Percentiles rank a stretch among this genome's conserved stretches.
Conservation (phyloP, 345 rosid species). For the Noccaea caerulescens region DNA sequence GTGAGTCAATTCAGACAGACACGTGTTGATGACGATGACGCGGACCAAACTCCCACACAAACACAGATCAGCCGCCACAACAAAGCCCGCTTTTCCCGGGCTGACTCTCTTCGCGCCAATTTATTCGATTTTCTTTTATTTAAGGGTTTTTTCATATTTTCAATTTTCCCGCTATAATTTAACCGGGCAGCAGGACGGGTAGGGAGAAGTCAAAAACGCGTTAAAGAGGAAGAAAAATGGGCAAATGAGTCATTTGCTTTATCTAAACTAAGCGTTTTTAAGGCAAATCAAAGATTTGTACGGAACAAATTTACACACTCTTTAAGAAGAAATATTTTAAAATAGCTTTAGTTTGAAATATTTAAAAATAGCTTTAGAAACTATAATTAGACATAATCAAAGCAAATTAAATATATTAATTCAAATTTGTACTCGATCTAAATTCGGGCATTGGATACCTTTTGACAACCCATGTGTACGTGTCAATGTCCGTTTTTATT, state of each 20-base stretch:
- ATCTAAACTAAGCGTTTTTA: slow-evolving; percentile 3
- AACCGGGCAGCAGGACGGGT: slow-evolving; percentile 24
- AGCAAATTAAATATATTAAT: not conserved
- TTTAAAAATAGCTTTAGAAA: slow-evolving; percentile 4
- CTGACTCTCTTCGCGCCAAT: slow-evolving; percentile 33
- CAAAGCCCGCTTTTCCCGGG: slow-evolving; percentile 32
- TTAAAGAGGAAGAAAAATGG: not conserved
- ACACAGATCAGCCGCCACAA: slow-evolving; percentile 28
- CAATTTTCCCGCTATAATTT: slow-evolving; percentile 28
- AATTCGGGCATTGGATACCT: slow-evolving; percentile 34
- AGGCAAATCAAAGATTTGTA: slow-evolving; percentile 17
- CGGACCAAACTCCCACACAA: slow-evolving; percentile 32
- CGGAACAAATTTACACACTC: slow-evolving; percentile 23
- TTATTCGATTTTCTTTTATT: not conserved
- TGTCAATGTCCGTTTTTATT: slow-evolving; percentile 13
- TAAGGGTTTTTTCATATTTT: not conserved
- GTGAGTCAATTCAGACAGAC: slow-evolving; percentile 27
- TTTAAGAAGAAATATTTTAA: not conserved
- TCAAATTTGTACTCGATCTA: not conserved
- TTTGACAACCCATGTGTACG: slow-evolving; percentile 27
- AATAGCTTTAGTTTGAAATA: slow-evolving; percentile 5
- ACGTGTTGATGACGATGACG: slow-evolving; percentile 18
- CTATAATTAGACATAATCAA: not conserved
- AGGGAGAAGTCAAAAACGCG: slow-evolving; percentile 37
- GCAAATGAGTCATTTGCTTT: slow-evolving; percentile 14